A percentile compares a stretch with the other conserved stretches of the same genome.
These are phyloP conservation scores for Canariomyces notabilis DNA, from an alignment of 2,329 filamentous ascomycete genomes.

Conservation along the genomic window DNA sequence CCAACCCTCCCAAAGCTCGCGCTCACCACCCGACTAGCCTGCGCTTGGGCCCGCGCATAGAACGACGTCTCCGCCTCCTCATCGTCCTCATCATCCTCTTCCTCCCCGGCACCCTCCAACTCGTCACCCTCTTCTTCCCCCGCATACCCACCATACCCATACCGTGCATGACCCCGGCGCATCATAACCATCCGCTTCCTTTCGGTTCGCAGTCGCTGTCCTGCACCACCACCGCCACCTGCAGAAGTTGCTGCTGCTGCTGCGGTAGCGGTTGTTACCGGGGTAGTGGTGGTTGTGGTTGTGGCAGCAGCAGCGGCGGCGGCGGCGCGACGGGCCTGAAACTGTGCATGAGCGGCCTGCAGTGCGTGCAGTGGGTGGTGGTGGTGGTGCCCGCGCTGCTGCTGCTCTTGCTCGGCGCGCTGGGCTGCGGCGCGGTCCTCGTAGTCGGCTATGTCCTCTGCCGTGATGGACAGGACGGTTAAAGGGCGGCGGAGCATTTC, in stretches of 20 bases:
- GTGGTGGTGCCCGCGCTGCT: no score
- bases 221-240: not conserved
- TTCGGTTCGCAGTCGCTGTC: not conserved
- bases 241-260: no score
- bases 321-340: conserved; percentile 3
- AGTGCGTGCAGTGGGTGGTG: conserved; percentile 17
- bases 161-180: no score
- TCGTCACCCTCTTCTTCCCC: no score
- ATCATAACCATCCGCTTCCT: not conserved
- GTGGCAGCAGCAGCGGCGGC: not conserved
- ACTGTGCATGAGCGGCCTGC: conserved; percentile 14
- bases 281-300: not conserved
- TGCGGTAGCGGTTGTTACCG: not conserved
- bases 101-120: conserved; percentile 8
- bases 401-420: conserved; percentile 25
- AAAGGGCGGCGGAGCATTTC: conserved; percentile 47
- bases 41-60: conserved; percentile 13
- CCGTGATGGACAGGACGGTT: conserved; percentile 62
- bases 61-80: conserved; percentile 14
- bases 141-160: no score
- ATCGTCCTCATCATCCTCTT: conserved; percentile 8
- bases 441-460: conserved; percentile 65
- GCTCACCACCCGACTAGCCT: conserved; percentile 7
- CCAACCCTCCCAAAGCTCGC: not conserved
- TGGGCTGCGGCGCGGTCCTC: conserved; percentile 56